Conservation (phyloP, 2,329 filamentous ascomycete species). For the Mycosphaerelloides madeirae region DNA sequence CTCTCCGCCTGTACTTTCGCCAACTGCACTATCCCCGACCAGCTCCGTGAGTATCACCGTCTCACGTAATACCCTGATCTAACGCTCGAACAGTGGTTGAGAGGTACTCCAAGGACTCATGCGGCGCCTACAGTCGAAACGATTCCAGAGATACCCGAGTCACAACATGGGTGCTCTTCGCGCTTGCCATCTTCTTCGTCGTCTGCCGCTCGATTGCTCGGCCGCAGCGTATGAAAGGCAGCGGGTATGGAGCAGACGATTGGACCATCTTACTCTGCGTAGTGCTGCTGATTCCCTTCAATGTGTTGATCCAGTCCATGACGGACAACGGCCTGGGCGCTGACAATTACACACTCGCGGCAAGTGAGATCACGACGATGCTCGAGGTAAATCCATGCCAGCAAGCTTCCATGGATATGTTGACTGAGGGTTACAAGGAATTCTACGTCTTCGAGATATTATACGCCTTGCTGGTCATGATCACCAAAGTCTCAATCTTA, state of each 20-base stretch:
- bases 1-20: conserved; percentile 15
- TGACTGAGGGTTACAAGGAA: conserved; percentile 10
- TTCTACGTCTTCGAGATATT: conserved; percentile 20
- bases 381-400: conserved; percentile 8
- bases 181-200: conserved; percentile 15
- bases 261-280: conserved; percentile 16
- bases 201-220: conserved; percentile 14
- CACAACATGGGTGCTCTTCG: conserved; percentile 17
- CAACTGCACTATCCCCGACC: conserved; percentile 18
- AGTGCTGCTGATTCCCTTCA: conserved; percentile 13
- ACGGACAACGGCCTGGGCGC: conserved; percentile 15
- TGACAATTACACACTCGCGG: conserved; percentile 16
- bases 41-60: conserved; percentile 8
- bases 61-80: not conserved
- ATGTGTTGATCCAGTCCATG: conserved; percentile 15
- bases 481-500: conserved; percentile 17
- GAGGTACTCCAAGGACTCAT: conserved; percentile 14
- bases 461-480: conserved; percentile 16
- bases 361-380: conserved; percentile 14
- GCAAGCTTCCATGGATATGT: not conserved
- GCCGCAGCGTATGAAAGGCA: conserved; percentile 16
- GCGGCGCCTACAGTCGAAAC: conserved; percentile 13
- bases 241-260: conserved; percentile 19
- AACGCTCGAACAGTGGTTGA: conserved; percentile 10
- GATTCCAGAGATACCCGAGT: conserved; percentile 5